Evolutionary conservation across 2,329 filamentous ascomycete genomes (phyloP).

Genomic region (Alternaria atra): DNA sequence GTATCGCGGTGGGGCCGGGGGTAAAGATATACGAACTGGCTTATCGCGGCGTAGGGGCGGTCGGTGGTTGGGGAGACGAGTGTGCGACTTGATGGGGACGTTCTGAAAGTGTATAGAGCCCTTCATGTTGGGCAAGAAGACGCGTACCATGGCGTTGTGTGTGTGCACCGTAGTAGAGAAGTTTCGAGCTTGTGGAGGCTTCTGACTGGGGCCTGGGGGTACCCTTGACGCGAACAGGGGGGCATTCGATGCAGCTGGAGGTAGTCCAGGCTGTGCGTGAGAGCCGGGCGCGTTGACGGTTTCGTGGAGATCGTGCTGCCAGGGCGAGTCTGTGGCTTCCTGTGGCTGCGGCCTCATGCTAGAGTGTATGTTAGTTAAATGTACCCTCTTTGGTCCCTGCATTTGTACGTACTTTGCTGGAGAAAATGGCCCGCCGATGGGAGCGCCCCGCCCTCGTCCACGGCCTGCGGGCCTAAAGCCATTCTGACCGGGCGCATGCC

Average conservation of each 20-base stretch:
- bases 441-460: slow-evolving; percentile 62
- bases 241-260: slow-evolving; percentile 24
- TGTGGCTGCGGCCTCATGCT: slow-evolving; percentile 54
- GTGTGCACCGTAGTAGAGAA: slow-evolving; percentile 86
- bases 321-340: slow-evolving; percentile 73
- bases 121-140: slow-evolving; percentile 80
- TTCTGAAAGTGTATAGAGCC: slow-evolving; percentile 75
- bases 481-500: slow-evolving; percentile 78
- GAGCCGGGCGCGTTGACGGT: slow-evolving; percentile 57
- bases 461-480: slow-evolving; percentile 77
- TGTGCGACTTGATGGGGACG: slow-evolving; percentile 88
- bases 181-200: slow-evolving; percentile 48
- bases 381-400: background rate
- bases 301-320: slow-evolving; percentile 96
- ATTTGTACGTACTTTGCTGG: slow-evolving; percentile 68
- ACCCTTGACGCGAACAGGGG: slow-evolving; percentile 34
- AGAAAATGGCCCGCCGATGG: slow-evolving; percentile 62
- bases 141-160: slow-evolving; percentile 84
- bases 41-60: slow-evolving; percentile 95
- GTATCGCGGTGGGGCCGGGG: slow-evolving; percentile 80
- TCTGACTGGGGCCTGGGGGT: slow-evolving; percentile 35
- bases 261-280: slow-evolving; percentile 35
- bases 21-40: slow-evolving; percentile 91
- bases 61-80: slow-evolving; percentile 90
- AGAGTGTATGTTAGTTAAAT: slow-evolving; percentile 36